Evolutionary conservation across 495 filamentous ascomycete species (phyloP).

Genomic region (Neurospora intermedia): DNA sequence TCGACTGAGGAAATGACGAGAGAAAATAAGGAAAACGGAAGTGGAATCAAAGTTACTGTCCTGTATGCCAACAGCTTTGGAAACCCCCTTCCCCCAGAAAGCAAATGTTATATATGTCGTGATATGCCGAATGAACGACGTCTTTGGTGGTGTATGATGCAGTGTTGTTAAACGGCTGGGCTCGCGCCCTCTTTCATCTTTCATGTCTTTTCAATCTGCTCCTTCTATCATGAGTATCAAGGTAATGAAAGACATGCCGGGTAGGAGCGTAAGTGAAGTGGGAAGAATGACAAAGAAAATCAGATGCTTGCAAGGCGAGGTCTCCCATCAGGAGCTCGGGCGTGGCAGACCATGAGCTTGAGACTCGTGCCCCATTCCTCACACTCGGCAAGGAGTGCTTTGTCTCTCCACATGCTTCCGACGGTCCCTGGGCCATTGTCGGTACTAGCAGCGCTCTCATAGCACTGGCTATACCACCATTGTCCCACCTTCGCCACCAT

Average conservation of each 20-base stretch:
- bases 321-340: slow-evolving; percentile 40
- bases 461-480: slow-evolving; percentile 94
- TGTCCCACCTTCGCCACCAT: slow-evolving; percentile 86
- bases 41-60: background rate
- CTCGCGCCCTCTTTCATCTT: slow-evolving; percentile 14
- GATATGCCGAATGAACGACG: background rate
- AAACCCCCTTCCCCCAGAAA: background rate
- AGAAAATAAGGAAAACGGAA: background rate
- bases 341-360: slow-evolving; percentile 82
- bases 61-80: background rate
- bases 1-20: background rate
- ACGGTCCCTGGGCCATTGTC: slow-evolving; percentile 37
- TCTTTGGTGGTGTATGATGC: background rate
- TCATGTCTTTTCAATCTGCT: background rate
- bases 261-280: background rate
- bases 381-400: slow-evolving; percentile 68
- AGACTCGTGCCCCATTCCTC: slow-evolving; percentile 78
- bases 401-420: slow-evolving; percentile 72
- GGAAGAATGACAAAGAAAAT: slow-evolving; percentile 3
- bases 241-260: background rate
- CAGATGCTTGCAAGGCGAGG: slow-evolving; percentile 35
- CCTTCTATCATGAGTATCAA: background rate
- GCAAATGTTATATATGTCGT: background rate
- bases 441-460: slow-evolving; percentile 55
- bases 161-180: slow-evolving; percentile 1